Evolutionary conservation across 108 stramenopile species (phyloP).

Genomic region (Cyclostephanos tholiformis): DNA sequence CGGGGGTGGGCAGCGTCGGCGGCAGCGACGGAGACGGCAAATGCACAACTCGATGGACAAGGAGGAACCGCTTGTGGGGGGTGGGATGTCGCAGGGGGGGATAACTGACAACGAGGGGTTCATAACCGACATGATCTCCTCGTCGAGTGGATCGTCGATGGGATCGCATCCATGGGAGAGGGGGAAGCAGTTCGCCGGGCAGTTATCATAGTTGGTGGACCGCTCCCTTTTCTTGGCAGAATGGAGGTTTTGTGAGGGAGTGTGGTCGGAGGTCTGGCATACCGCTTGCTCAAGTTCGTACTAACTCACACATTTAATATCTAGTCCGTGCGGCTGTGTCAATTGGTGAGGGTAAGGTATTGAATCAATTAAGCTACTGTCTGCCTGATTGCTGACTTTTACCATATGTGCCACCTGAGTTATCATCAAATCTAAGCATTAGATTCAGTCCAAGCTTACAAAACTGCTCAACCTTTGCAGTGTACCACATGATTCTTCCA

Average conservation of each 20-base stretch:
- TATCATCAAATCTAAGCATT: not conserved
- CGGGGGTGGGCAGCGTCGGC: conserved; percentile 15
- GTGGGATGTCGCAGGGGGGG: conserved; percentile 24
- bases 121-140: conserved; percentile 43
- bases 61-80: conserved; percentile 40
- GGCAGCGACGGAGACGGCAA: conserved; percentile 32
- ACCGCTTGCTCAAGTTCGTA: not conserved
- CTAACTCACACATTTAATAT: not conserved
- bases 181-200: conserved; percentile 25
- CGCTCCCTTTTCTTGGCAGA: not conserved
- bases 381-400: not conserved
- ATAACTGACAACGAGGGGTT: conserved; percentile 45
- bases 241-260: not conserved
- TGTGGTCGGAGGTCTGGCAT: not conserved
- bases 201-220: conserved; percentile 12
- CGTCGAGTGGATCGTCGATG: conserved; percentile 46
- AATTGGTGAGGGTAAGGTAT: not conserved
- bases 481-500: conserved; percentile 68
- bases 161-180: conserved; percentile 24
- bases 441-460: not conserved
- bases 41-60: conserved; percentile 33
- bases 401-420: not conserved
- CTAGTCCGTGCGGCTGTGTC: not conserved
- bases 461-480: conserved; percentile 42
- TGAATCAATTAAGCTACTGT: not conserved